These are phyloP conservation scores for Globisporangium apiculatum DNA, from an alignment of 352 stramenopile genomes.

Conservation along the genomic window DNA sequence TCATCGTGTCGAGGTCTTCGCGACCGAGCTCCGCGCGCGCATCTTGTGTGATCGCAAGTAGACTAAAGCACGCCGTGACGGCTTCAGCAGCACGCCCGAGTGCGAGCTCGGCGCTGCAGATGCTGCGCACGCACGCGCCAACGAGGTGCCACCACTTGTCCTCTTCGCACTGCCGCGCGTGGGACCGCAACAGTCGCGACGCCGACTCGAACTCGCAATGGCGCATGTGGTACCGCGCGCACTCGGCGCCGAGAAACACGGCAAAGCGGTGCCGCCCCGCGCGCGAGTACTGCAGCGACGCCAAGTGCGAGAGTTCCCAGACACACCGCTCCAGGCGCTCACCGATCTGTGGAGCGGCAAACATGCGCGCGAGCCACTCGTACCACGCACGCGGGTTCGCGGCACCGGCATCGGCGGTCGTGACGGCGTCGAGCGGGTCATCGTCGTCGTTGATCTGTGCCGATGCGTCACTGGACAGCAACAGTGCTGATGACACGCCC, in stretches of 20 bases:
- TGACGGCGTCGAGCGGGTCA: not conserved
- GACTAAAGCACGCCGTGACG: slow-evolving; percentile 51
- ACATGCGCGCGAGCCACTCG: slow-evolving; percentile 33
- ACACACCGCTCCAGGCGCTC: slow-evolving; percentile 47
- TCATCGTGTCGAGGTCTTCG: slow-evolving; percentile 40
- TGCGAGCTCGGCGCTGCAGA: slow-evolving; percentile 51
- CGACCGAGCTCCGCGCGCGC: slow-evolving; percentile 37
- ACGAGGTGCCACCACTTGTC: slow-evolving; percentile 73
- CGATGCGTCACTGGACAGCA: not conserved
- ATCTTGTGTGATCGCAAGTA: slow-evolving; percentile 46
- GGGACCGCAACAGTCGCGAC: slow-evolving; percentile 53
- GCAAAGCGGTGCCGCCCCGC: slow-evolving; percentile 69
- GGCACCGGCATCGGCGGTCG: not conserved
- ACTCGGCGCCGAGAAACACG: slow-evolving; percentile 68
- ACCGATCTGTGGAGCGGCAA: slow-evolving; percentile 18
- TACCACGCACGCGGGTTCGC: slow-evolving; percentile 37
- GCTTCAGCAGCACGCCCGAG: slow-evolving; percentile 46
- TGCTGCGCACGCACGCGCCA: slow-evolving; percentile 36
- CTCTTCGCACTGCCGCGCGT: slow-evolving; percentile 63
- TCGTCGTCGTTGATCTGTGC: not conserved
- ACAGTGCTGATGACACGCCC: not conserved
- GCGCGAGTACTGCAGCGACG: slow-evolving; percentile 67
- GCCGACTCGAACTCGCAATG: slow-evolving; percentile 56
- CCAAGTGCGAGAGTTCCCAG: slow-evolving; percentile 66
- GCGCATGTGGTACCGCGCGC: slow-evolving; percentile 49